Base-by-base conservation (phyloP, 208 protist genomes). In the Kentomonas sorsogonicus region DNA sequence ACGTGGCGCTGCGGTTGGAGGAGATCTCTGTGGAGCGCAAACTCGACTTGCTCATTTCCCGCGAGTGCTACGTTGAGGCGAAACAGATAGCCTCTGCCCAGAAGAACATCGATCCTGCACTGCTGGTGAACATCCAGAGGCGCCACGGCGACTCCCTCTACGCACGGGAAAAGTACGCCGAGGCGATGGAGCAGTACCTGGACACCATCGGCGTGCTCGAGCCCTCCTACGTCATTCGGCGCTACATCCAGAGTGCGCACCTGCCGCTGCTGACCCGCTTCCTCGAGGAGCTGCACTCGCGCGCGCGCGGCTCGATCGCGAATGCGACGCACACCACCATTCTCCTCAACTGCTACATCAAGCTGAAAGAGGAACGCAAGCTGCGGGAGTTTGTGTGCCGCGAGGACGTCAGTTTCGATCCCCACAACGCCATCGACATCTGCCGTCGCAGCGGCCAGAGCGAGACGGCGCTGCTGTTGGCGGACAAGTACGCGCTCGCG, bases 261-360 rank as follows among this genome's bases (percentile, higher is more conserved):
- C 97, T 98, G 51, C 55, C 83, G 41, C 95, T 97, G 45, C 81
- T 99, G 1, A 97, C 96, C 1, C 66, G 59, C 6, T 99, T 98
- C 53, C 67, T 99, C 1, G 89, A 97, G 72, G 86, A 79, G 41
- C 67, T 95, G 40, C 87, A 94, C 74, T n/a, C n/a, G n/a, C 48
- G 72, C 58, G 55, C 72, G 47, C 59, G 68, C 20, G 67, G 86
- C 54, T 52, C 47, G 40, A 60, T 43, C 15, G 60, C 58, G n/a
- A 39, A 63, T 36, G 94, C 93, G 38, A 97, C 89, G 31, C 96
- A 99, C 77, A 99, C 97, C 0, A 98, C 97, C 6, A 78, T 99
- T 16, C 73, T 99, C 9, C 74, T 99, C 6, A 98, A 97, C 53
- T 98, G 95, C 71, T 98, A 98, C 79, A 97, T 94, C 25, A 97